Evolutionary conservation across 495 filamentous ascomycete genomes (phyloP).

Genomic region (Rhypophila decipiens): DNA sequence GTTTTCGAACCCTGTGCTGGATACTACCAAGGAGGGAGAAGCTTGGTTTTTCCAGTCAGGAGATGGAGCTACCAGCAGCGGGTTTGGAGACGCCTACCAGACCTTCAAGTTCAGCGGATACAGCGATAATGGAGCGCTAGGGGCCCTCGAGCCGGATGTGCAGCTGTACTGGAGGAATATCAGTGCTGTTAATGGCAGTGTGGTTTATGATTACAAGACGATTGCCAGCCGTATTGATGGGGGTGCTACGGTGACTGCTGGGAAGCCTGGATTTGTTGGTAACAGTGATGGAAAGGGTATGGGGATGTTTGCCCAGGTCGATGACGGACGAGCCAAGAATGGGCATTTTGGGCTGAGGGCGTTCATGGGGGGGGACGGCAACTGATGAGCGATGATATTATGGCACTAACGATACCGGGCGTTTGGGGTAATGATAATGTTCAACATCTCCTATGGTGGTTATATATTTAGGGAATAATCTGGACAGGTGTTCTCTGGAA

Average conservation of each 20-base stretch:
- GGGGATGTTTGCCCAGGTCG: not conserved
- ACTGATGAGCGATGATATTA: too few species aligned
- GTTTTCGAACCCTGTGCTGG: constrained; percentile 37
- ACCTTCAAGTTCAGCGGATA: constrained; percentile 43
- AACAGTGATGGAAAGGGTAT: not conserved
- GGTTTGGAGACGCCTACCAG: constrained; percentile 50
- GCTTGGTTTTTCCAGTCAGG: constrained; percentile 45
- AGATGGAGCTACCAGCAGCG: constrained; percentile 38
- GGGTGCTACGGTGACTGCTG: too few species aligned
- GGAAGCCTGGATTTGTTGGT: too few species aligned
- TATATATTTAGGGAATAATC: too few species aligned
- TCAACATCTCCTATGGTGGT: too few species aligned
- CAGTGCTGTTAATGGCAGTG: constrained; percentile 18
- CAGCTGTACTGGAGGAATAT: constrained; percentile 31
- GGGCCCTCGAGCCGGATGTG: constrained; percentile 2
- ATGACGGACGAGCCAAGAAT: not conserved
- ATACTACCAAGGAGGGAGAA: constrained; percentile 50
- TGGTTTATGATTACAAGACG: constrained; percentile 25
- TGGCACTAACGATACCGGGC: too few species aligned
- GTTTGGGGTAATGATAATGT: too few species aligned
- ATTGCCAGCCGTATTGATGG: constrained; percentile 3
- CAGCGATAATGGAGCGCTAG: constrained; percentile 7
- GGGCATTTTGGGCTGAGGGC: not conserved
- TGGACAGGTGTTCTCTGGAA: too few species aligned
- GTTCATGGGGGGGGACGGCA: not conserved